Base-by-base conservation (phyloP, 2,329 filamentous ascomycete species). In the Cladosporium cucumerinum region DNA sequence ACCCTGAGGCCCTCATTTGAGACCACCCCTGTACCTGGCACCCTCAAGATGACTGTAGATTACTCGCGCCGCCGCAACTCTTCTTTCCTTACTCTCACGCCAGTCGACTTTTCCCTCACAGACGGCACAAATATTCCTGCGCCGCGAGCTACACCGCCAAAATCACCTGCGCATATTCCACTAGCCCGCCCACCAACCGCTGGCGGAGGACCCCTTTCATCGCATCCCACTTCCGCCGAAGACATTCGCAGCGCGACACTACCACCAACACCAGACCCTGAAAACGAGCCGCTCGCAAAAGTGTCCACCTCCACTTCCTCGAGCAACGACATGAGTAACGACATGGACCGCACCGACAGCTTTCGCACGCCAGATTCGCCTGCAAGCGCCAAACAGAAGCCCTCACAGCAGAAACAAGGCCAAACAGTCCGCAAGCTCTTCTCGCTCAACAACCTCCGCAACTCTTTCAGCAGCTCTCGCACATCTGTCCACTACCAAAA, bases 401-500 rank as follows among this genome's bases (percentile, higher is more conserved):
- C 46, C 46, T 46, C 23, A 3, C 43, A 64, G 63, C 62, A 68
- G 58, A 61, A 67, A 54, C 39, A 46, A 18, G 46, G 46, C 46
- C 55, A 46, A 23, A 46, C 57, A 14, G 46, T 58, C 55, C 72
- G 72, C 59, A 73, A 72, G 64, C 70, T 77, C 23, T 71, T 76
- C 63, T 73, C 70, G 36, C 67, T 77, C 18, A 71, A 66, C 59
- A 72, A 66, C 57, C 71, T 77, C 57, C 73, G 74, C 62, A 72
- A 72, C 48, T 75, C 73, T 36, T 76, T 77, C 72, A 73, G 66
- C 70, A 74, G 71, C 69, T 75, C 75, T 4, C 72, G 74, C 59
- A 72, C 72, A 5, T 75, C 73, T 14, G 68, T 75, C 16, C 66
- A 32, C 69, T 66, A 18, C 66, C 66, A 39, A 59, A 65, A 30